These are phyloP conservation scores for Mucor lusitanicus DNA, from an alignment of 371 early-diverging fungal species.

Conservation along the genomic window DNA sequence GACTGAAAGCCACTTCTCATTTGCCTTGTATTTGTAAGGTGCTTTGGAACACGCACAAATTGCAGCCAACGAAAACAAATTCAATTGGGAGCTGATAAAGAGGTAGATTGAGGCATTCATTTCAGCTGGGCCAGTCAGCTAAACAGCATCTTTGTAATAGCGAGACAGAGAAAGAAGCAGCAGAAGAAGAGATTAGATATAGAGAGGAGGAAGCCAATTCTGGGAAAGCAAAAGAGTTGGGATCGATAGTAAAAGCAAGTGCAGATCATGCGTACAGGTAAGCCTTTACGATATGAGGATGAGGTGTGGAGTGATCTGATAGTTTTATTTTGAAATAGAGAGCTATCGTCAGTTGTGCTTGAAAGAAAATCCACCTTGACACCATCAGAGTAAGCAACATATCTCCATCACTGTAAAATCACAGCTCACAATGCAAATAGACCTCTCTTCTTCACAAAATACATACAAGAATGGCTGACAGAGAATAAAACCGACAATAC, in stretches of 20 bases:
- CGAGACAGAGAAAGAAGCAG: conserved; percentile 29
- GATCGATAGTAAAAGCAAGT: conserved; percentile 28
- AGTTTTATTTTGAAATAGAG: conserved; percentile 6
- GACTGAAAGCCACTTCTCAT: not conserved
- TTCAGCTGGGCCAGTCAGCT: not conserved
- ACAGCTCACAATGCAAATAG: conserved; percentile 4
- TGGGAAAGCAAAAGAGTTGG: conserved; percentile 30
- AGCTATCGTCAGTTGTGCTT: conserved; percentile 18
- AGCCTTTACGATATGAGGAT: not conserved
- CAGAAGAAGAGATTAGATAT: conserved; percentile 20
- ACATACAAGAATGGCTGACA: conserved; percentile 32
- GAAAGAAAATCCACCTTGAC: conserved; percentile 19
- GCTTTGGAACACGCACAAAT: conserved; percentile 31
- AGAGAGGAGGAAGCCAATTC: conserved; percentile 22
- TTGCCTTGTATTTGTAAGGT: too few relatives aligned
- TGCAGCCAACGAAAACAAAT: conserved; percentile 18
- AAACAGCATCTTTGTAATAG: not conserved
- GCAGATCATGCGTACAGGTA: conserved; percentile 39
- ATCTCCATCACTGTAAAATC: not conserved
- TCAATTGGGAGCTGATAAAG: conserved; percentile 25
- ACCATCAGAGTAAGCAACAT: conserved; percentile 11
- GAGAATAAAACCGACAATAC: conserved; percentile 27
- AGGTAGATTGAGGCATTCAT: conserved; percentile 11
- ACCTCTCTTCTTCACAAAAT: conserved; percentile 25
- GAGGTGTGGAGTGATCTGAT: not conserved